Base-by-base conservation (phyloP, 2,329 filamentous ascomycete species). In the Coleophoma crateriformis region DNA sequence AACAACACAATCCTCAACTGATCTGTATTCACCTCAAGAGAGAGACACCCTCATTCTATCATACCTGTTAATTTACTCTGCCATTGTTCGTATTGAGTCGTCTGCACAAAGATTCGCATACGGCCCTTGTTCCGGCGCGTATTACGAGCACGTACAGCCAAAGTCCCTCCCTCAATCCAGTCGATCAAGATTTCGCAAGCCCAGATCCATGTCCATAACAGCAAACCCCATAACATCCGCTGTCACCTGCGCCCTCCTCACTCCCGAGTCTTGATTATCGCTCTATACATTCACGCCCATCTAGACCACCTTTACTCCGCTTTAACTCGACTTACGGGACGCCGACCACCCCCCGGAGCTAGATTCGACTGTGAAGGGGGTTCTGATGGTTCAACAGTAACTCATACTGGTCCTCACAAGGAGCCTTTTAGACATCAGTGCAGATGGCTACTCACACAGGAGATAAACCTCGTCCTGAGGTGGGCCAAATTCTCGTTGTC, bases 401-500 rank as follows among this genome's bases (percentile, higher is more conserved):
- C 47, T 46, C 43, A 11, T 20, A 19, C 33, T 48, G 48, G 57
- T 56, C 53, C 52, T 46, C 47, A 43, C 55, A 27, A 47, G 57
- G 52, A 52, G 56, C 53, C 49, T 50, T 45, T 52, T 45, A 51
- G 49, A 45, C 37, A 54, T 45, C 46, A 52, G 48, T 56, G 44
- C 47, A 50, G 48, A 52, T 64, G 75, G 73, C 74, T 59, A 67
- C 72, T 52, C 69, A 50, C 59, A 53, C 58, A 52, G 47, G 67
- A 40, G 51, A 55, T 19, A 51, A 57, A 40, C 34, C 47, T 17
- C 47, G 72, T 66, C 82, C 81, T 61, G 79, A 83, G 27, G 72
- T 80, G 55, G 85, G 85, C 66, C 83, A 87, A 61, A 78, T 82
- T 49, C 71, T 88, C 59, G 67, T 88, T 57, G 85, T 88, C 58